Evolutionary conservation across 176 grass and related monocot species (phyloP).

Genomic region (Hordeum marinum): DNA sequence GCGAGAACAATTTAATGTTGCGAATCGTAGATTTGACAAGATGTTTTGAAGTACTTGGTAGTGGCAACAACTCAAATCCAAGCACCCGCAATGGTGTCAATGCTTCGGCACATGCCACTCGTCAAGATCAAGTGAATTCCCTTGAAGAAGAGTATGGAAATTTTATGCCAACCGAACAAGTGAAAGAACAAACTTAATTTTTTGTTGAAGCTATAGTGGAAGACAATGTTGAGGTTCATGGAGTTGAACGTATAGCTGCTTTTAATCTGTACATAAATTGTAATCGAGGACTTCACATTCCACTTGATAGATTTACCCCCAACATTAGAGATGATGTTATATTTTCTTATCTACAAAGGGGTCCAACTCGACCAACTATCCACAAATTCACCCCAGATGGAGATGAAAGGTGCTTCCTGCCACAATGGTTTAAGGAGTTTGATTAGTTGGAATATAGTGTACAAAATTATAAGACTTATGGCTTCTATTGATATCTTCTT

Average conservation of each 20-base stretch:
- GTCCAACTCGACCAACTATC: background rate
- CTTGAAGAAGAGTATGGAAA: too few species aligned
- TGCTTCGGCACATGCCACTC: too few species aligned
- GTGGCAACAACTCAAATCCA: too few species aligned
- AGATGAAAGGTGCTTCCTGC: background rate
- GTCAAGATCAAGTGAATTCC: too few species aligned
- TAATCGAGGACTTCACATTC: background rate
- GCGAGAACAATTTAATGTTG: too few species aligned
- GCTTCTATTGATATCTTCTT: background rate
- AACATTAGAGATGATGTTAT: background rate
- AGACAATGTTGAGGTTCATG: background rate
- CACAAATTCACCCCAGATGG: background rate
- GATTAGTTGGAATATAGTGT: background rate
- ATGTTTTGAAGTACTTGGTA: too few species aligned
- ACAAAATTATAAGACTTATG: background rate
- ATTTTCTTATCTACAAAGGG: background rate
- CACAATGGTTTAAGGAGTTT: too few species aligned
- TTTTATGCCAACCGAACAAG: background rate
- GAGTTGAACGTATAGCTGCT: background rate
- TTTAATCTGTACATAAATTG: background rate
- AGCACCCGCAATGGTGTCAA: too few species aligned
- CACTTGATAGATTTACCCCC: background rate
- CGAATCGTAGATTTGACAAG: too few species aligned
- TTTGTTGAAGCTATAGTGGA: background rate
- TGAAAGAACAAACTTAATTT: background rate